Conservation (phyloP, 2,329 filamentous ascomycete species). For the Myrmaecium sp. region DNA sequence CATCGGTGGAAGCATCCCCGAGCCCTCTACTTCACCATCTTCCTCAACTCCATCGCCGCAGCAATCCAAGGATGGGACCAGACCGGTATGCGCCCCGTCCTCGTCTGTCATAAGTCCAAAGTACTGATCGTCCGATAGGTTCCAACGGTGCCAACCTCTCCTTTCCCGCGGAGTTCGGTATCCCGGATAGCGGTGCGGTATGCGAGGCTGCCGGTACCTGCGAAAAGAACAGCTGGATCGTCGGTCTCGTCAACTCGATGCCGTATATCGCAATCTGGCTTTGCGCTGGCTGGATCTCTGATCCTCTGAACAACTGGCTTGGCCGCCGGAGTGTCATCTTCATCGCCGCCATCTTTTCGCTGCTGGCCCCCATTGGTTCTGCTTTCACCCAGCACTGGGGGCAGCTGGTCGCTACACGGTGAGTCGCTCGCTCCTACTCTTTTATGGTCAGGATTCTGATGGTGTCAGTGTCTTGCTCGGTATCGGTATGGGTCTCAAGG, state of each 20-base stretch:
- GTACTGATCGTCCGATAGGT: constrained; percentile 2
- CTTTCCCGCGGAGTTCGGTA: constrained; percentile 38
- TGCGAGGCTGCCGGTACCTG: constrained; percentile 8
- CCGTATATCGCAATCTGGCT: constrained; percentile 7
- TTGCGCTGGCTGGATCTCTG: constrained; percentile 11
- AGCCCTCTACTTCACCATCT: constrained; percentile 49
- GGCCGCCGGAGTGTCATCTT: constrained; percentile 17
- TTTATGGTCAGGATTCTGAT: constrained; percentile 12
- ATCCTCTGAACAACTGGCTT: constrained; percentile 12
- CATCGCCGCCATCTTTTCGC: constrained; percentile 11
- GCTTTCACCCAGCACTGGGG: constrained; percentile 21
- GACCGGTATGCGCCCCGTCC: too few species aligned
- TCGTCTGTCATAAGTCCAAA: constrained; percentile 6
- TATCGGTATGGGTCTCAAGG: constrained; percentile 29
- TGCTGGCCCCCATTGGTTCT: constrained; percentile 19
- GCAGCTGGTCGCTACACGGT: constrained; percentile 23
- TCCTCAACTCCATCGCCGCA: constrained; percentile 50
- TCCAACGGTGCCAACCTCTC: constrained; percentile 37
- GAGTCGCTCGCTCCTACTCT: too few species aligned
- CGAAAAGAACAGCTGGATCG: constrained; percentile 13
- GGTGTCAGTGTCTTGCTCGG: constrained; percentile 14
- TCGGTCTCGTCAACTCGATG: constrained; percentile 11
- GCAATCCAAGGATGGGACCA: constrained; percentile 54
- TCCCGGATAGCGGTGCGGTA: constrained; percentile 18
- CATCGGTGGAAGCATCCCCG: constrained; percentile 52